Percentiles rank a stretch among this genome's conserved stretches.
Evolutionary conservation across 1,284 basidiomycete species (phyloP).

Genomic region (Tremellales sp.): DNA sequence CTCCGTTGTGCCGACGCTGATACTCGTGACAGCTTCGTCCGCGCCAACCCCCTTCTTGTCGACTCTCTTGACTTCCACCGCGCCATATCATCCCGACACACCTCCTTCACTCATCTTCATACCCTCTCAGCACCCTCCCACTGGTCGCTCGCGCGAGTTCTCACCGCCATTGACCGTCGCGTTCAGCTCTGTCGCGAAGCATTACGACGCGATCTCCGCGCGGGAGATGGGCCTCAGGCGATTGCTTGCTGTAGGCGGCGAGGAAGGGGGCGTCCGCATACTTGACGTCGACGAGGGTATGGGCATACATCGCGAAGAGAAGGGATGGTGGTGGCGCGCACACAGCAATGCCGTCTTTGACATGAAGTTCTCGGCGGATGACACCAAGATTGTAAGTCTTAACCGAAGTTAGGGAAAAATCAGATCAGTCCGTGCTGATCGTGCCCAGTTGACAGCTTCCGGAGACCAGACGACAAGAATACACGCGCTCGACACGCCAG

Average conservation of each 20-base stretch:
- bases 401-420: too few species aligned
- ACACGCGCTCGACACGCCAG: conserved; percentile 30
- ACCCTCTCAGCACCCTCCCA: conserved; percentile 32
- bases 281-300: conserved; percentile 35
- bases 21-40: neutral
- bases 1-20: too few species aligned
- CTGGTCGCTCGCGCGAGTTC: conserved; percentile 30
- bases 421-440: neutral
- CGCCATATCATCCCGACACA: conserved; percentile 8
- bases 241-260: conserved; percentile 37
- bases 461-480: conserved; percentile 42
- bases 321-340: conserved; percentile 47
- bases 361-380: conserved; percentile 65
- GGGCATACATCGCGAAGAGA: conserved; percentile 19
- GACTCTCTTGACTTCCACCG: conserved; percentile 21
- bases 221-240: conserved; percentile 14
- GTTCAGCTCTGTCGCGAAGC: conserved; percentile 33
- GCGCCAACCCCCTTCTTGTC: conserved; percentile 17
- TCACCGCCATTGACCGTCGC: conserved; percentile 33
- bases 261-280: conserved; percentile 40
- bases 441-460: conserved; percentile 42
- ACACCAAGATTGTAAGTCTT: conserved; percentile 47
- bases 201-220: conserved; percentile 18
- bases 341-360: conserved; percentile 79
- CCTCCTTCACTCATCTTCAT: conserved; percentile 28